Conservation (phyloP, 768 basidiomycete species). For the Phlebiopsis gigantea region DNA sequence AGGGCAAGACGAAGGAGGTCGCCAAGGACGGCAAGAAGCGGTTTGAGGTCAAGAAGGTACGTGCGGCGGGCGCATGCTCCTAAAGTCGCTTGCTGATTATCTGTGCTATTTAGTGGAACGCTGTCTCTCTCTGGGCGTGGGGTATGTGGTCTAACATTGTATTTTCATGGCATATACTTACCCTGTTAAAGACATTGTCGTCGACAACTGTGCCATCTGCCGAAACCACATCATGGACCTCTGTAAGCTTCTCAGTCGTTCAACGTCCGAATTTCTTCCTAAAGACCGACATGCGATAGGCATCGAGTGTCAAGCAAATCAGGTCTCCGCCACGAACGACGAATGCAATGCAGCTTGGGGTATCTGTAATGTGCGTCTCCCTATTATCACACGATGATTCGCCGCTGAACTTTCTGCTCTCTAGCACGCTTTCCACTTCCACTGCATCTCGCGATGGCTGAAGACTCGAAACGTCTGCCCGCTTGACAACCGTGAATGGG, state of each 20-base stretch:
- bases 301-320: slow-evolving; percentile 99
- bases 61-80: slow-evolving; percentile 3
- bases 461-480: slow-evolving; percentile 97
- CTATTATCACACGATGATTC: not conserved
- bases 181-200: slow-evolving; percentile 76
- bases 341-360: slow-evolving; percentile 99
- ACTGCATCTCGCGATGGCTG: slow-evolving; percentile 98
- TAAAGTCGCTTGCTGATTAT: not conserved
- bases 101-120: slow-evolving; percentile 79
- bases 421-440: slow-evolving; percentile 99
- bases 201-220: slow-evolving; percentile 99
- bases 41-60: slow-evolving; percentile 99
- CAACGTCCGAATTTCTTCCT: slow-evolving; percentile 3
- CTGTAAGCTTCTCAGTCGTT: slow-evolving; percentile 49
- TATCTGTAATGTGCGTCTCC: slow-evolving; percentile 80
- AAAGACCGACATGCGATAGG: slow-evolving; percentile 43
- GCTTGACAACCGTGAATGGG: slow-evolving; percentile 94
- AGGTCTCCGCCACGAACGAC: slow-evolving; percentile 93
- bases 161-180: not conserved
- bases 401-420: not conserved
- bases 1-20: slow-evolving; percentile 44
- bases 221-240: slow-evolving; percentile 99
- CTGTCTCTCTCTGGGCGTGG: slow-evolving; percentile 98
- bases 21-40: slow-evolving; percentile 71
- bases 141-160: slow-evolving; percentile 45